phyloP scores from a whole-genome alignment of 2,329 filamentous ascomycete genomes.

The Diaporthe capsici region DNA sequence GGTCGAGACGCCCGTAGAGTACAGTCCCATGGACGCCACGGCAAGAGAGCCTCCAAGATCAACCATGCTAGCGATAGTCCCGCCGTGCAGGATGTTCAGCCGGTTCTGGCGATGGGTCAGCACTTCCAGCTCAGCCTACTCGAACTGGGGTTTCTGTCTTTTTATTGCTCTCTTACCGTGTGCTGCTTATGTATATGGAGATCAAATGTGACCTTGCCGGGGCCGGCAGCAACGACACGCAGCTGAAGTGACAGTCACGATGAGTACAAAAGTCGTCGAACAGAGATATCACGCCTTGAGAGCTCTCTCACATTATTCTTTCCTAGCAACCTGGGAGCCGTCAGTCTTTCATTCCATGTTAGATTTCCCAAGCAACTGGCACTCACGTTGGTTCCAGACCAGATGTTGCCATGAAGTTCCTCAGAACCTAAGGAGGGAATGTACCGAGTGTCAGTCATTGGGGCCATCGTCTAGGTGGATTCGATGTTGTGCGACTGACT shows the following conservation, averaged over 20 bases:
- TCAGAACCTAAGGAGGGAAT: constrained; percentile 74
- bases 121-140: neutral
- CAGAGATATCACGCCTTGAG: neutral
- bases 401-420: constrained; percentile 87
- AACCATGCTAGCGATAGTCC: constrained; percentile 83
- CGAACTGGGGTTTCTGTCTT: neutral
- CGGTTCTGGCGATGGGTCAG: constrained; percentile 71
- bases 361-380: neutral
- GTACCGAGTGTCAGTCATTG: neutral
- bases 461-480: neutral
- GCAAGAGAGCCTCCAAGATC: constrained; percentile 76
- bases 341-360: constrained; percentile 3
- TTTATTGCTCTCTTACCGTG: constrained; percentile 68
- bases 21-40: constrained; percentile 74
- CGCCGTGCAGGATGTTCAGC: constrained; percentile 81
- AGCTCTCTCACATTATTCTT: constrained; percentile 32
- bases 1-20: constrained; percentile 75
- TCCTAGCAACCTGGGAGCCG: constrained; percentile 30
- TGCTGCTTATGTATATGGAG: constrained; percentile 81
- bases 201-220: constrained; percentile 82
- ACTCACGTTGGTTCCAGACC: constrained; percentile 88
- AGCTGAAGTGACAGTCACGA: constrained; percentile 62
- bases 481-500: constrained; percentile 22
- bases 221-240: constrained; percentile 73
- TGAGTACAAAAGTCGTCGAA: neutral